These are phyloP conservation scores for Henningerozyma blattae DNA, from an alignment of 805 yeast genomes.

Conservation along the genomic window DNA sequence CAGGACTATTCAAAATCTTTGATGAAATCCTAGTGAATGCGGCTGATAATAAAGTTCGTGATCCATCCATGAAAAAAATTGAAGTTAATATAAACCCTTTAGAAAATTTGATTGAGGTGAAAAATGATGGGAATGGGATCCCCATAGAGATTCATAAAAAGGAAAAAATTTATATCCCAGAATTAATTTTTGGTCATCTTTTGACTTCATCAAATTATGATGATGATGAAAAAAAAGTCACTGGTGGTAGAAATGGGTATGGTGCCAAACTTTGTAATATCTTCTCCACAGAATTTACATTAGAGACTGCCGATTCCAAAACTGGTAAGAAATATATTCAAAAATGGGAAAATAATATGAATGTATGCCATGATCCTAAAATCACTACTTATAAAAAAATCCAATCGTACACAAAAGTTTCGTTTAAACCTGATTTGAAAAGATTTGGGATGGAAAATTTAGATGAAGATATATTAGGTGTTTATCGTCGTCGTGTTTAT, in stretches of 20 bases:
- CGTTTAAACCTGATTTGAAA: slow-evolving; percentile 77
- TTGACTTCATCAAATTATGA: slow-evolving; percentile 93
- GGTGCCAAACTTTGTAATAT: slow-evolving; percentile 97
- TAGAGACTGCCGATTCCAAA: slow-evolving; percentile 78
- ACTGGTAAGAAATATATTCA: slow-evolving; percentile 59
- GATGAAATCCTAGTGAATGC: slow-evolving; percentile 97
- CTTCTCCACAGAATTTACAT: slow-evolving; percentile 73
- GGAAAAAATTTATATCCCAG: slow-evolving; percentile 90
- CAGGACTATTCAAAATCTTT: slow-evolving; percentile 91
- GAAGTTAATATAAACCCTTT: slow-evolving; percentile 76
- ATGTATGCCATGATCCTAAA: slow-evolving; percentile 59
- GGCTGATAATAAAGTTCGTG: slow-evolving; percentile 96
- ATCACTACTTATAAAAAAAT: slow-evolving; percentile 41
- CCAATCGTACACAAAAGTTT: slow-evolving; percentile 73
- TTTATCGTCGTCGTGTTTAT: slow-evolving; percentile 84
- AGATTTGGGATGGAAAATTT: slow-evolving; percentile 77
- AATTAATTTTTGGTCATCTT: slow-evolving; percentile 88
- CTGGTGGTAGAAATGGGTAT: slow-evolving; percentile 97
- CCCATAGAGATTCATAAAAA: slow-evolving; percentile 89
- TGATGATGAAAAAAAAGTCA: slow-evolving; percentile 88
- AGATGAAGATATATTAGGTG: slow-evolving; percentile 74
- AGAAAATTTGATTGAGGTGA: slow-evolving; percentile 60
- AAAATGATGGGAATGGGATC: slow-evolving; percentile 91
- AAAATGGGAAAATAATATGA: slow-evolving; percentile 83
- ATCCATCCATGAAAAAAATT: slow-evolving; percentile 76